Base-by-base conservation (phyloP, 306 rosid species). In the Purshia tridentata region DNA sequence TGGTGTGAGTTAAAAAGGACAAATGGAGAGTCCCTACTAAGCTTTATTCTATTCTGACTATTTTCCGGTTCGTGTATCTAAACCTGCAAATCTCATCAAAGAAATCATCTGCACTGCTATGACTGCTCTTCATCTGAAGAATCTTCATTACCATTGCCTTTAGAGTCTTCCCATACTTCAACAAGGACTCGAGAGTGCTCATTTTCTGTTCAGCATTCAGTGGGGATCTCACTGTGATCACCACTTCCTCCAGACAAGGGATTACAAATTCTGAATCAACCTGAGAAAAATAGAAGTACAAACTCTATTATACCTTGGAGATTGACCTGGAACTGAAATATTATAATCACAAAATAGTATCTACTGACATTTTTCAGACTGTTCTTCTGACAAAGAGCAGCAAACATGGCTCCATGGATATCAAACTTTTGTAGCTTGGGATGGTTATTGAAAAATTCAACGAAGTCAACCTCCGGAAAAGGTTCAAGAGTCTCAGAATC, bases 401-500 rank as follows among this genome's bases (percentile, higher is more conserved):
- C 99, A 82, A 95, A 91, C 99, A 95, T 88, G 71, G 99, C 99
- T 81, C 99, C 99, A 74, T 95, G 99, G 48, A 91, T 76, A 48
- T 95, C 98, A 44, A 95, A 91, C 82, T 75, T 90, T 69, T 67
- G 81, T 63, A 95, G 78, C 82, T 78, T 90, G 42, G 90, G 96
- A 86, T 95, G 97, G 70, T 80, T 87, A 74, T 90, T 91, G 87
- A 95, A 95, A 76, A 95, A 91, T 2, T 95, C 98, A 67, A 90
- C 99, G 18, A 91, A 89, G 77, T 95, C 98, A 65, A 95, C 82
- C 82, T 91, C 99, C 16, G 99, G 98, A 72, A 95, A 95, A 20
- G 99, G 97, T 68, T 84, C 89, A 81, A 94, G 97, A 3, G 83
- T 82, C 46, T 90, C 98, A 58, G 62, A 86, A 82, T 91, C 93